Conservation (phyloP, 176 grass and related monocot species). For the Oryza officinalis region DNA sequence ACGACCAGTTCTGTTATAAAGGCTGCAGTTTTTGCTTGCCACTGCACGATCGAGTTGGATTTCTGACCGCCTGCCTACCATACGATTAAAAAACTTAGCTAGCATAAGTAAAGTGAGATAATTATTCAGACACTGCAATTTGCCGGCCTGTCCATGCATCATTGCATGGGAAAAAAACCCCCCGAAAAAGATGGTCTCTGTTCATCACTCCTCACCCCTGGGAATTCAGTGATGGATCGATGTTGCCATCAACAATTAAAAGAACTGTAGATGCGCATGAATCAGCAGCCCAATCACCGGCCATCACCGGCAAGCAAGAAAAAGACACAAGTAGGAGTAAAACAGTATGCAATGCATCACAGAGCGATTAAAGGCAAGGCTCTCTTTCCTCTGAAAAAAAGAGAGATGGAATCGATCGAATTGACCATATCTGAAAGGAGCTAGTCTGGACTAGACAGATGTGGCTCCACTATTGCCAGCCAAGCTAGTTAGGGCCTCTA, state of each 20-base stretch:
- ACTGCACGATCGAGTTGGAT: neutral
- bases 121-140: neutral
- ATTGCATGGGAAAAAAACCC: neutral
- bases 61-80: neutral
- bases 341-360: neutral
- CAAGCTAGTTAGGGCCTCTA: no score
- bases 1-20: neutral
- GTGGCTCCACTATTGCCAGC: neutral
- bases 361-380: neutral
- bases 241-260: neutral
- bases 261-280: neutral
- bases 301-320: neutral
- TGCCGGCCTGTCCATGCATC: neutral
- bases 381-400: neutral
- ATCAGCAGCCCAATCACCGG: slow-evolving; percentile 7
- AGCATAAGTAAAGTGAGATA: neutral
- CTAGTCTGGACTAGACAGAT: neutral
- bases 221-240: neutral
- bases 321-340: neutral
- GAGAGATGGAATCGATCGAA: neutral
- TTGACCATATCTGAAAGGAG: neutral
- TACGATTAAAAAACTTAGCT: neutral
- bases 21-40: neutral
- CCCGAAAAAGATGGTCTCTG: neutral
- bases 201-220: neutral